phyloP scores from a whole-genome alignment of 805 yeast genomes.

The Yamadazyma nakazawae region DNA sequence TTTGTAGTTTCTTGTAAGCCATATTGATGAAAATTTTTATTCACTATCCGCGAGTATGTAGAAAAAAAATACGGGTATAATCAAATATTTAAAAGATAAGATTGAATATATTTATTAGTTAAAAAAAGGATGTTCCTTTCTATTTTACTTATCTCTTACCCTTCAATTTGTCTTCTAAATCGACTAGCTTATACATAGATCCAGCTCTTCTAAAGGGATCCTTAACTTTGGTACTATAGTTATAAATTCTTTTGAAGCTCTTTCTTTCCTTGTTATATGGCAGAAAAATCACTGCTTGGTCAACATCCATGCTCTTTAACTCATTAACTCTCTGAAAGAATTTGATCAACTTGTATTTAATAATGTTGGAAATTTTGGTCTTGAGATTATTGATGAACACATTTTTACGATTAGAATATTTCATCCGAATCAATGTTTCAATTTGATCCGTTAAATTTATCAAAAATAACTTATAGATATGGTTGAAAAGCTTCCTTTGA shows the following conservation, averaged over 20 bases:
- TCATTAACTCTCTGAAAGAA: conserved; percentile 18
- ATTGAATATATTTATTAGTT: no score
- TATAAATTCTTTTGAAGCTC: conserved; percentile 14
- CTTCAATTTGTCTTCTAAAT: conserved; percentile 7
- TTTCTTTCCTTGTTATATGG: conserved; percentile 7
- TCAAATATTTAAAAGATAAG: background rate
- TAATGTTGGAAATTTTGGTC: conserved; percentile 25
- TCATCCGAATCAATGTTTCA: conserved; percentile 34
- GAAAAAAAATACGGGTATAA: background rate
- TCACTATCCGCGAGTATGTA: background rate
- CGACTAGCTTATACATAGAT: background rate
- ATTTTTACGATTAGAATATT: conserved; percentile 29
- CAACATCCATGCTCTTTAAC: conserved; percentile 21
- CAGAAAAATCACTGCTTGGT: conserved; percentile 17
- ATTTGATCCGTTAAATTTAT: conserved; percentile 37
- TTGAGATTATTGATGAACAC: conserved; percentile 28
- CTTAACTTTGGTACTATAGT: conserved; percentile 6
- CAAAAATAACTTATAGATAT: conserved; percentile 34
- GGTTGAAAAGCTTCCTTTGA: conserved; percentile 22
- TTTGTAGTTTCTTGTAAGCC: conserved; percentile 44
- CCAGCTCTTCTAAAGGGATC: background rate
- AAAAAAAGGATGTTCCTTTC: background rate
- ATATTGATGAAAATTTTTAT: conserved; percentile 17
- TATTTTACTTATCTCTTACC: background rate
- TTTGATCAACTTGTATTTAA: conserved; percentile 26